A percentile compares a stretch with the other conserved stretches of the same genome.
Conservation (phyloP, 2,329 filamentous ascomycete species). For the Fusarium bulbicola region DNA sequence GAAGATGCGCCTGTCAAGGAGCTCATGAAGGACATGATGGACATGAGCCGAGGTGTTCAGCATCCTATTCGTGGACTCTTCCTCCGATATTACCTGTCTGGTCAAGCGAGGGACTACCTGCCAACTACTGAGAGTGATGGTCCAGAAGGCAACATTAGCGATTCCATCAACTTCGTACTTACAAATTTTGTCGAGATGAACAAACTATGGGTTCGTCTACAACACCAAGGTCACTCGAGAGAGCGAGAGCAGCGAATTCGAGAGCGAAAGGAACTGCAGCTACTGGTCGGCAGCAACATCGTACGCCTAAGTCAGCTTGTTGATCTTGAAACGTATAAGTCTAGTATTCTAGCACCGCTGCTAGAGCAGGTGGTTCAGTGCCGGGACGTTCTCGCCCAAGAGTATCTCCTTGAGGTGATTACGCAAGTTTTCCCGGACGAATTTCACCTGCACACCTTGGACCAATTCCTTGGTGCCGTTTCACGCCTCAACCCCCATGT, state of each 20-base stretch:
- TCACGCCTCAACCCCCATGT: slow-evolving; percentile 94
- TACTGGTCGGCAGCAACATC: slow-evolving; percentile 95
- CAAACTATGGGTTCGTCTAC: slow-evolving; percentile 96
- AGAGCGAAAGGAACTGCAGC: slow-evolving; percentile 92
- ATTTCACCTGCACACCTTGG: slow-evolving; percentile 95
- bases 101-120: slow-evolving; percentile 90
- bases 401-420: slow-evolving; percentile 97
- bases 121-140: slow-evolving; percentile 86
- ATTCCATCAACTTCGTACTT: slow-evolving; percentile 97
- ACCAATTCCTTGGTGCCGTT: slow-evolving; percentile 93
- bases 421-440: slow-evolving; percentile 99
- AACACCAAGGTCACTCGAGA: slow-evolving; percentile 96
- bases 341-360: slow-evolving; percentile 85
- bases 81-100: slow-evolving; percentile 93
- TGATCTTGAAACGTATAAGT: slow-evolving; percentile 93
- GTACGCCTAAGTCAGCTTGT: slow-evolving; percentile 95
- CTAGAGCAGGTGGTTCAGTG: slow-evolving; percentile 98
- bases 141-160: slow-evolving; percentile 93
- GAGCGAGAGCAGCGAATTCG: slow-evolving; percentile 93
- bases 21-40: slow-evolving; percentile 99
- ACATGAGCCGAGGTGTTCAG: slow-evolving; percentile 98
- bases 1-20: slow-evolving; percentile 98
- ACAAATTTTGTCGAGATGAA: slow-evolving; percentile 99
- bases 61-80: slow-evolving; percentile 96
- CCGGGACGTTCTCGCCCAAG: slow-evolving; percentile 93